Evolutionary conservation across 371 early-diverging fungal species (phyloP).

Genomic region (Circinella umbellata): DNA sequence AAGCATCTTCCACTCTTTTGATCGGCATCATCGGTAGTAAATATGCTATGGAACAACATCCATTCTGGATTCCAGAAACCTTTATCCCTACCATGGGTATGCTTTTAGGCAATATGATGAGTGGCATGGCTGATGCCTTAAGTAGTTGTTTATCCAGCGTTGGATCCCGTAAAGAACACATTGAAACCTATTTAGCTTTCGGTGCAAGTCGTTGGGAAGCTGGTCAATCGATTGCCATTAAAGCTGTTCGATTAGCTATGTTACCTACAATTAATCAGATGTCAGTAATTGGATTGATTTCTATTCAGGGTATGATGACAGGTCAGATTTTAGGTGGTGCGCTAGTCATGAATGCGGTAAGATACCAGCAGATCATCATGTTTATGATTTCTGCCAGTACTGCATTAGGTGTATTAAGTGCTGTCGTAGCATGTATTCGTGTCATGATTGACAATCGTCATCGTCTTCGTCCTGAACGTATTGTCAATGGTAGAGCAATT

Average conservation of each 20-base stretch:
- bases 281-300: conserved; percentile 85
- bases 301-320: conserved; percentile 94
- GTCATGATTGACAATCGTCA: conserved; percentile 64
- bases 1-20: conserved; percentile 51
- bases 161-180: conserved; percentile 69
- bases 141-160: conserved; percentile 59
- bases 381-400: conserved; percentile 82
- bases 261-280: conserved; percentile 86
- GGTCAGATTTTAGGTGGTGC: conserved; percentile 90
- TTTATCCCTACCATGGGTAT: conserved; percentile 91
- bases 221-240: conserved; percentile 70
- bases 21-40: conserved; percentile 67
- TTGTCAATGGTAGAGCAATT: conserved; percentile 35
- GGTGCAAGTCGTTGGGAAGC: conserved; percentile 92
- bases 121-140: conserved; percentile 82
- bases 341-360: conserved; percentile 76
- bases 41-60: conserved; percentile 76
- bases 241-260: conserved; percentile 78
- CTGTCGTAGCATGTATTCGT: conserved; percentile 61
- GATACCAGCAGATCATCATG: conserved; percentile 84
- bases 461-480: conserved; percentile 65
- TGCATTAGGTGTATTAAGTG: conserved; percentile 64
- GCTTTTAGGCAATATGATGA: conserved; percentile 85
- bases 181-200: conserved; percentile 70
- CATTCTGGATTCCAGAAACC: conserved; percentile 76